These are phyloP conservation scores for Tilletia walkeri DNA, from an alignment of 1,284 basidiomycete species.

Conservation along the genomic window DNA sequence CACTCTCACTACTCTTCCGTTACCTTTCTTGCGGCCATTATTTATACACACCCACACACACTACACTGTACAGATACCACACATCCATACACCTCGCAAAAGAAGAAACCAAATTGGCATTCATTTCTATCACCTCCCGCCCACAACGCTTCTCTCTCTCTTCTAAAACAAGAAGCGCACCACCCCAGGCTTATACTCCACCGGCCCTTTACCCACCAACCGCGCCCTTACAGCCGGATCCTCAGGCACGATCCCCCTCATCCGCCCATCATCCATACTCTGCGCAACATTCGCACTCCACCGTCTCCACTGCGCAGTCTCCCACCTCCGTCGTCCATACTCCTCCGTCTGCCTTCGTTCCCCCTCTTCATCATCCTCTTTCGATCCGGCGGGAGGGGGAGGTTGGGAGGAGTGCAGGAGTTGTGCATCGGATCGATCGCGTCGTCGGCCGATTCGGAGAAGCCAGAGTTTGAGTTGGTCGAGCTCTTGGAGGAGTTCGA, in stretches of 20 bases:
- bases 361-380: background rate
- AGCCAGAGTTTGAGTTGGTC: slow-evolving; percentile 16
- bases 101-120: background rate
- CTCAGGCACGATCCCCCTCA: slow-evolving; percentile 11
- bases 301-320: slow-evolving; percentile 7
- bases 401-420: background rate
- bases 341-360: background rate
- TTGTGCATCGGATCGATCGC: background rate
- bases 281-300: slow-evolving; percentile 1
- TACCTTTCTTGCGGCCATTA: too few species aligned
- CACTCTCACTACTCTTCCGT: too few species aligned
- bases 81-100: background rate
- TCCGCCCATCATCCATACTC: slow-evolving; percentile 11
- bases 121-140: background rate
- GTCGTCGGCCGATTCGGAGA: slow-evolving; percentile 4
- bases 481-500: slow-evolving; percentile 15
- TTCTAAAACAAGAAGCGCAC: slow-evolving; percentile 14
- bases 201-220: slow-evolving; percentile 10
- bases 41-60: too few species aligned
- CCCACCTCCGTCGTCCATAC: background rate
- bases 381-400: too few species aligned
- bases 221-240: background rate
- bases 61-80: too few species aligned
- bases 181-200: slow-evolving; percentile 15
- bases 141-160: background rate